Conservation (phyloP, 2,329 filamentous ascomycete species). For the Diplodia mutila region DNA sequence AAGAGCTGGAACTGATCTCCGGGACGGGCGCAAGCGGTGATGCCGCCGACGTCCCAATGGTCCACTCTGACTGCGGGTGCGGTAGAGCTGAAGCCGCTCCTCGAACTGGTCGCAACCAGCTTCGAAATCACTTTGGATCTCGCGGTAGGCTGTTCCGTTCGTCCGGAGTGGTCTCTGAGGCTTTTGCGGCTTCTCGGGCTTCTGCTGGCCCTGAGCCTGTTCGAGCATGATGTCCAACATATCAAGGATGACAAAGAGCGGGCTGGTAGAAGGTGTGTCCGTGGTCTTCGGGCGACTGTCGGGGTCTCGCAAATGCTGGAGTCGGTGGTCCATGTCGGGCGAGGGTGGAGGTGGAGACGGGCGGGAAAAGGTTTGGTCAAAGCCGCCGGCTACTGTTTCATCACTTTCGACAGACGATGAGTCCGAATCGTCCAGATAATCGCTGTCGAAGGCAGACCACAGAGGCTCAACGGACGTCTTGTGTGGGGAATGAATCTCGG, state of each 20-base stretch:
- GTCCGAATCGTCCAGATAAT: constrained; percentile 13
- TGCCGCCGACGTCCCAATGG: background rate
- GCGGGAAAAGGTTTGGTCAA: background rate
- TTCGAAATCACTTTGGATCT: constrained; percentile 5
- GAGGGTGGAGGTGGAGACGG: constrained; percentile 17
- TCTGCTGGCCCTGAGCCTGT: background rate
- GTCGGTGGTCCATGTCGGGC: constrained; percentile 4
- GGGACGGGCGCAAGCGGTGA: constrained; percentile 6
- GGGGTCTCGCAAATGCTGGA: background rate
- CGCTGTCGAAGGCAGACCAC: constrained; percentile 6
- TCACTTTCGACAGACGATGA: background rate
- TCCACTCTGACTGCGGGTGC: constrained; percentile 10
- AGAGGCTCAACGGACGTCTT: background rate
- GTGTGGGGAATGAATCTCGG: constrained; percentile 14
- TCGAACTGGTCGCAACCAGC: background rate
- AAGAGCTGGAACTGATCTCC: constrained; percentile 4
- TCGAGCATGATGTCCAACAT: constrained; percentile 24
- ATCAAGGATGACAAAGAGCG: constrained; percentile 19
- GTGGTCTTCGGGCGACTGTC: background rate
- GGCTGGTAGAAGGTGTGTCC: constrained; percentile 16
- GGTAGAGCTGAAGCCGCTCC: constrained; percentile 4
- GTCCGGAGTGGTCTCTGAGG: background rate
- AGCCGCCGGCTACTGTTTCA: constrained; percentile 10
- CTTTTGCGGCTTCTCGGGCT: no score
- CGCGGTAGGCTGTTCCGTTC: background rate